Evolutionary conservation across 768 basidiomycete genomes (phyloP), one percentile per base, ranked within the genome.

Genomic region (Trametes gibbosa): DNA sequence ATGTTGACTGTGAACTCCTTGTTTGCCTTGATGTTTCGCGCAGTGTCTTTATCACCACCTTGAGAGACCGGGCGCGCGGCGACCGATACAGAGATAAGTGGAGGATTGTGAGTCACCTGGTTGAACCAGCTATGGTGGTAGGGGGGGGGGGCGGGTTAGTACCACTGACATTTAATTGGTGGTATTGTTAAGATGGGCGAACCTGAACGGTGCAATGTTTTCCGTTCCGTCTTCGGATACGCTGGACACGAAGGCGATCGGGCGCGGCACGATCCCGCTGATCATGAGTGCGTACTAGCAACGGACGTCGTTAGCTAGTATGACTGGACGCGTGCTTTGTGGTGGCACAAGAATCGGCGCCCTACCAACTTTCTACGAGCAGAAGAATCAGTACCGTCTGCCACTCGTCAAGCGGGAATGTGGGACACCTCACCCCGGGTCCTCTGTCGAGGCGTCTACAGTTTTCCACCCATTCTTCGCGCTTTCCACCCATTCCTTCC

Each of bases 1-100:
- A 83, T 81, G 63, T 80, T 82, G 25, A 83, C 78, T 5, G 78
- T 79, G 68, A 84, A 86, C 27, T 77, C 73, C 46, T 79, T 78
- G 25, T 75, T 76, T 0, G 69, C 70, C 63, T 70, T 72, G 63
- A 84, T 79, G 61, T 84, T 84, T 25, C 64, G 63, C 25, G 73
- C 65, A 0, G 80, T 81, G 58, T 84, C 84, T 55, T 76, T 75
- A 43, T 68, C 19, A n/a, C 66, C 61, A 5, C 49, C 46, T 3
- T 23, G 14, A 2, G 29, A 32, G 10, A 32, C 10, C 10, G 60
- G 27, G 14, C 43, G 32, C 25, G 52, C 40, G 4, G 67, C 64
- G 64, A 80, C 71, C 1, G 78, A 78, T 24, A 84, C 66, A 63
- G 78, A 69, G 42, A 82, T 67, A 23, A 74, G 64, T 1, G 80